Evolutionary conservation across 2,329 filamentous ascomycete genomes (phyloP).

Genomic region (Trichophyton benhamiae): DNA sequence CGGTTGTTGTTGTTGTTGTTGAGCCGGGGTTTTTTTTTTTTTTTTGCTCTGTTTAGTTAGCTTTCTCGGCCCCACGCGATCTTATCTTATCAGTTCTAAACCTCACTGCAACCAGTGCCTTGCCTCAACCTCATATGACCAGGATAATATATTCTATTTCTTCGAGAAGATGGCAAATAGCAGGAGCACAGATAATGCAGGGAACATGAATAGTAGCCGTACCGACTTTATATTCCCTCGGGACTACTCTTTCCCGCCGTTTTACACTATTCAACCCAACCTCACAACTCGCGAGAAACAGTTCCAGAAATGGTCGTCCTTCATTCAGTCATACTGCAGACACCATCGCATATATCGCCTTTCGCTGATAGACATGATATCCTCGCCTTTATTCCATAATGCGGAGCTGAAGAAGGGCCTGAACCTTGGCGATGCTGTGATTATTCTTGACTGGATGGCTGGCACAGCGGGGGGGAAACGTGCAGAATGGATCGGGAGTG

Average conservation of each 20-base stretch:
- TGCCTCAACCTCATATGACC: not conserved
- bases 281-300: conserved; percentile 33
- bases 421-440: conserved; percentile 40
- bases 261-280: conserved; percentile 38
- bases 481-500: conserved; percentile 47
- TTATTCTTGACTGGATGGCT: conserved; percentile 46
- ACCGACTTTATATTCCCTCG: conserved; percentile 28
- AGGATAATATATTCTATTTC: not conserved
- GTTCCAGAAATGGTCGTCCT: conserved; percentile 71
- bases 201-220: no score
- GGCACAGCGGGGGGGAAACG: conserved; percentile 38
- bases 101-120: not conserved
- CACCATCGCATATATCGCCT: conserved; percentile 67
- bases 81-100: conserved; percentile 6
- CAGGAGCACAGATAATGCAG: no score
- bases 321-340: conserved; percentile 73
- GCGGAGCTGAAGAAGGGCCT: conserved; percentile 33
- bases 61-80: not conserved
- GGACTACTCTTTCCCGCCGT: conserved; percentile 42
- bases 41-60: not conserved
- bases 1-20: no score
- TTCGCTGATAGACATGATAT: conserved; percentile 49
- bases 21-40: not conserved
- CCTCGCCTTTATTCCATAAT: conserved; percentile 48
- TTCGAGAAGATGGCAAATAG: not conserved